Evolutionary conservation across 2,329 filamentous ascomycete species (phyloP).

Genomic region (Ambrosiella xylebori): DNA sequence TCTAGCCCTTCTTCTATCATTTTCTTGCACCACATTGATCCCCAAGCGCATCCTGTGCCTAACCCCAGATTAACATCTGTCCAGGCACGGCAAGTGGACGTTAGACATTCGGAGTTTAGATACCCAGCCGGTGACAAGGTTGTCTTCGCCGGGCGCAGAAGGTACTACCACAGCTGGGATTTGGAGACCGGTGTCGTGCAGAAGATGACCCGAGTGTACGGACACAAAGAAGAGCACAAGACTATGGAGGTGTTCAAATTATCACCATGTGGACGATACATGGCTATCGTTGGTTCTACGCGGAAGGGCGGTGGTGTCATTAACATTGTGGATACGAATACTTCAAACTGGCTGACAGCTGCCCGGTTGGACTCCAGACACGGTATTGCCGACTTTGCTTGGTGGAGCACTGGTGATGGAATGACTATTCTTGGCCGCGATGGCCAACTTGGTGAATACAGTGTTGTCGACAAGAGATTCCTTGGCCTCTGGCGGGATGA

Average conservation of each 20-base stretch:
- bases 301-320: constrained; percentile 76
- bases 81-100: constrained; percentile 67
- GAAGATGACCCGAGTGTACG: constrained; percentile 60
- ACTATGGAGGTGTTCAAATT: constrained; percentile 83
- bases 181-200: constrained; percentile 64
- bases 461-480: constrained; percentile 48
- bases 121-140: constrained; percentile 57
- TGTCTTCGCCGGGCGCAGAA: constrained; percentile 72
- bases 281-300: constrained; percentile 65
- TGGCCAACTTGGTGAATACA: constrained; percentile 84
- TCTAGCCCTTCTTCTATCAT: constrained; percentile 73
- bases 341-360: constrained; percentile 75
- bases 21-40: constrained; percentile 76
- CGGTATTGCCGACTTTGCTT: constrained; percentile 77
- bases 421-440: constrained; percentile 70
- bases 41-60: constrained; percentile 54
- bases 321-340: constrained; percentile 64
- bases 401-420: constrained; percentile 76
- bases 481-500: constrained; percentile 78
- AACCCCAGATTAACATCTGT: constrained; percentile 85
- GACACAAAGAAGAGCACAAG: constrained; percentile 66
- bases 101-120: constrained; percentile 69
- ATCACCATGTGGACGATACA: constrained; percentile 70
- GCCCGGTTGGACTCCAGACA: constrained; percentile 66
- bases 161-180: constrained; percentile 92